These are phyloP conservation scores for Hypomyces perniciosus DNA, from an alignment of 2,329 filamentous ascomycete genomes.

Conservation along the genomic window DNA sequence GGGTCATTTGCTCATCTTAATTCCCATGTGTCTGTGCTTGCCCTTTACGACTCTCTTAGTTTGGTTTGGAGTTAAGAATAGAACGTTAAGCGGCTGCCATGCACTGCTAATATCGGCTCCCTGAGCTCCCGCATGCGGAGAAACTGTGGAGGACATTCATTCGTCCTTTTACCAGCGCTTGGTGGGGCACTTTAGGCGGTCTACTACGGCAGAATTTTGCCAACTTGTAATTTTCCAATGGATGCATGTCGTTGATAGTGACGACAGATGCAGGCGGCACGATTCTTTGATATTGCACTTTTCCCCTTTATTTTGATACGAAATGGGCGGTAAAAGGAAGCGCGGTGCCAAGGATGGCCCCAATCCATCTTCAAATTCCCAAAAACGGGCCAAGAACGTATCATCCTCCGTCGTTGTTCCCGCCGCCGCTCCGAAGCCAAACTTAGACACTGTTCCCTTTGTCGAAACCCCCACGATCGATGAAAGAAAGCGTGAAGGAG, in stretches of 20 bases:
- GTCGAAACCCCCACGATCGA: conserved; percentile 45
- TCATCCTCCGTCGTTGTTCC: conserved; percentile 15
- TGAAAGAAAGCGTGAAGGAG: conserved; percentile 52
- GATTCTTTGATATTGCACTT: conserved; percentile 4
- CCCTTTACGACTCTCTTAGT: too few species aligned
- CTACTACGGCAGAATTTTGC: conserved; percentile 6
- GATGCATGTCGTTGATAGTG: background rate
- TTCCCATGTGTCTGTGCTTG: too few species aligned
- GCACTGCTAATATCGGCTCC: too few species aligned
- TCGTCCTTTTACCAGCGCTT: background rate
- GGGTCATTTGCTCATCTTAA: too few species aligned
- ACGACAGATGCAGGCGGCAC: background rate
- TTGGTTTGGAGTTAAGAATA: too few species aligned
- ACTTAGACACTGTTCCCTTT: conserved; percentile 38
- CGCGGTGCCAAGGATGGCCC: conserved; percentile 27
- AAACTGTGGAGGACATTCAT: background rate
- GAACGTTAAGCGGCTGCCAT: too few species aligned
- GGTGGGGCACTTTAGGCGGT: conserved; percentile 1
- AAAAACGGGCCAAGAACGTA: conserved; percentile 29
- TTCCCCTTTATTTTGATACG: conserved; percentile 13
- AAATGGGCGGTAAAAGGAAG: conserved; percentile 32
- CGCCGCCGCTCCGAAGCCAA: conserved; percentile 20
- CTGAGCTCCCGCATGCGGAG: background rate
- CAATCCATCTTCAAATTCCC: conserved; percentile 19
- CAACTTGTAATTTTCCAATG: conserved; percentile 14